Evolutionary conservation across 805 yeast species (phyloP), one percentile per base, ranked within the genome.

Genomic region (Yarrowia osloensis): DNA sequence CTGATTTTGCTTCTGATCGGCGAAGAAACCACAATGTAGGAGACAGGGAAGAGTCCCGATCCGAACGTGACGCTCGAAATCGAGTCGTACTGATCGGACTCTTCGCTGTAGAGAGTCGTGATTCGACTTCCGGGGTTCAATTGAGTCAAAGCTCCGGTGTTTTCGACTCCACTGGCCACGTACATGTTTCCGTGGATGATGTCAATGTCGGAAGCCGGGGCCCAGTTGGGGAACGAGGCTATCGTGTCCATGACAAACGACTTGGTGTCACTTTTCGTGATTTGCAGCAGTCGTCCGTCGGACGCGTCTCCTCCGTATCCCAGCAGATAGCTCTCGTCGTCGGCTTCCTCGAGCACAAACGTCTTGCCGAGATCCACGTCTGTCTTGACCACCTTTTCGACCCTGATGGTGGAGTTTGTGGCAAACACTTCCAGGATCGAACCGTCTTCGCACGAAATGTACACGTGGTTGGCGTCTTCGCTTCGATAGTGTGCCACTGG

Each of bases 151-250:
- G 54, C 52, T 2, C 66, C 66, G 2, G 66, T 44, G 21, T 42
- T 24, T 22, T 46, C 54, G 13, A 61, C 37, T 24, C 66, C 66
- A 31, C 66, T 46, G n/a, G 54, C 66, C 3, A 61, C 54, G 33
- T 33, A 61, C 24, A 44, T 39, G 49, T 40, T 40, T 24, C 63
- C 63, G 7, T 40, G 24, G 28, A 57, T 40, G 35, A 57, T 57
- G n/a, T 57, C 66, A 8, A 46, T 44, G n/a, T 61, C 66, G 4
- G 66, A 61, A 22, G 66, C 52, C 9, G 66, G 66, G 1, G 66
- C 66, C 66, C 66, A 61, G 33, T 61, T 61, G 42, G 66, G 52
- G 7, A 61, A 61, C 15, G 44, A 22, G 2, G 52, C 66, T 33
- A 61, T 44, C 21, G 54, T 46, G 12, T 61, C 54, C 40, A 61